A percentile compares a stretch with the other conserved stretches of the same genome.
Conservation (phyloP, 1,284 basidiomycete species). For the Microbotryum lychnidis-dioicae region DNA sequence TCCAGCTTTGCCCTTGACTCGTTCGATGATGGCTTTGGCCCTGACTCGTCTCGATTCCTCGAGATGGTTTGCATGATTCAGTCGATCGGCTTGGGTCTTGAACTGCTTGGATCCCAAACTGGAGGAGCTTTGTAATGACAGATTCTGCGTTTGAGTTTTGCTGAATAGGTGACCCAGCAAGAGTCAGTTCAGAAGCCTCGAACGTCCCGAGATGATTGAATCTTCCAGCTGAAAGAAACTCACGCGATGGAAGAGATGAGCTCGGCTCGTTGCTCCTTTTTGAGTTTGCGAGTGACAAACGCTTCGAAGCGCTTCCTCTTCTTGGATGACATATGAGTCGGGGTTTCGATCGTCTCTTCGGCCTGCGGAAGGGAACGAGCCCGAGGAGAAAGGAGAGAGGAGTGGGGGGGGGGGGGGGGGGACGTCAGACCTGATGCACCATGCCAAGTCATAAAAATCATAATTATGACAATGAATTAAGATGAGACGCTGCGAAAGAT, state of each 20-base stretch:
- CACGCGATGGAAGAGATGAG: conserved; percentile 71
- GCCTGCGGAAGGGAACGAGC: neutral
- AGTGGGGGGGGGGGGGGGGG: neutral
- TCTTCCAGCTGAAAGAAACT: conserved; percentile 36
- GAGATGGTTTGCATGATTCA: conserved; percentile 37
- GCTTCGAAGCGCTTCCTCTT: conserved; percentile 74
- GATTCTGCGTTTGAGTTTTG: conserved; percentile 60
- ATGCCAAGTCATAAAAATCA: neutral
- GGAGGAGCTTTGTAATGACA: conserved; percentile 63
- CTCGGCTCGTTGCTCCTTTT: conserved; percentile 65
- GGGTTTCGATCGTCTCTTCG: neutral
- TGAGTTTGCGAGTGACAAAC: conserved; percentile 78
- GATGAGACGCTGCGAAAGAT: neutral
- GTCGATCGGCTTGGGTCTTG: conserved; percentile 52
- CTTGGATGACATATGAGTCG: conserved; percentile 53
- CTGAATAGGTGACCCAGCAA: conserved; percentile 41
- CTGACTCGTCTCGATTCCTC: conserved; percentile 13
- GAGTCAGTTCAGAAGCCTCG: neutral
- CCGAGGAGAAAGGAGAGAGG: neutral
- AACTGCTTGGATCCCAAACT: conserved; percentile 63
- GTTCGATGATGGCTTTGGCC: conserved; percentile 21
- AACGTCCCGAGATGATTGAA: neutral
- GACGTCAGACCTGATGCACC: neutral
- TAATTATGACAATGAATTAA: neutral
- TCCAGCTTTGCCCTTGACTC: conserved; percentile 15